Base-by-base conservation (phyloP, 164 flowering plant species). In the Tetrastigma voinierianum region DNA sequence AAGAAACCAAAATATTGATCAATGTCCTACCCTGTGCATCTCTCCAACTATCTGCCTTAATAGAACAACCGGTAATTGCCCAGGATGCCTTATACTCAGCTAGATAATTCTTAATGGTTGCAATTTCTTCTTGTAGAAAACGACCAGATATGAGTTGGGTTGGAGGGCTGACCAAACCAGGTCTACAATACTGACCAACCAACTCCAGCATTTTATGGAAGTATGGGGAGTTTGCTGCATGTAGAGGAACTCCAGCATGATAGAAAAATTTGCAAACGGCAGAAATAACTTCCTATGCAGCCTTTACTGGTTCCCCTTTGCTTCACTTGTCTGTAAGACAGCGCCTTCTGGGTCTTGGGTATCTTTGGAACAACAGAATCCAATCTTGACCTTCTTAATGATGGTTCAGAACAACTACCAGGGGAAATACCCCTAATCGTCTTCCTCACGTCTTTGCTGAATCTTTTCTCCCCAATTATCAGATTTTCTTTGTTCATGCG, bases 11-110 rank as follows among this genome's bases (percentile, higher is more conserved):
- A 71, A 91, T 82, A 66, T 91, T 89, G 51, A 87, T 78, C 47
- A 87, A 51, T 58, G 81, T 81, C 72, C 85, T 83, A 10, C 79
- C 86, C 54, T 79, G 84, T 32, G 64, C 62, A 74, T 89, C 85
- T 76, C 75, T 83, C 97, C 97, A 89, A 66, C 86, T 80, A 74
- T 91, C 97, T 61, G 88, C 90, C 83, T 87, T 73, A 13, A 91
- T 69, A 56, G 93, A 82, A 71, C 93, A 89, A 52, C 94, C 94
- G 48, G 92, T 84, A 56, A 73, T 75, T 51, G 81, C 68, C 90
- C 87, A 82, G 43, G 88, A 85, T 18, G 84, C 79, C 69, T 70
- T 84, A 47, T 72, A 81, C 68, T 88, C 93, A n/a, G 43, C 73
- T n/a, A 81, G 77, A 72, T 77, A 73, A 16, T 71, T 76, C 65